These are phyloP conservation scores for Dalbergia oliveri DNA, from an alignment of 306 rosid species.

Conservation along the genomic window DNA sequence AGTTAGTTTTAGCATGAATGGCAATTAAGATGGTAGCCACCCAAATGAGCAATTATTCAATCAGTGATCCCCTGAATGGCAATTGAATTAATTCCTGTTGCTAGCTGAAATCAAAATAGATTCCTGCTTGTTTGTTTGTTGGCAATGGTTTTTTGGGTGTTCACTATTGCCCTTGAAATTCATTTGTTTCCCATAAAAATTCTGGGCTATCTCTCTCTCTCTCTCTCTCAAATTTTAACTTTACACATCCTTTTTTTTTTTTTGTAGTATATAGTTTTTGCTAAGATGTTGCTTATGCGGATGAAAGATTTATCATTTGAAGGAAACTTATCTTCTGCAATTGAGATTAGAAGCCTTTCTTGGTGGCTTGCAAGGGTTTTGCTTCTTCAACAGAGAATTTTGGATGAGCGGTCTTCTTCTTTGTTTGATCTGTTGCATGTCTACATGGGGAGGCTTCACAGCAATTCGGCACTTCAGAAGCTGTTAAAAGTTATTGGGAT, in stretches of 20 bases:
- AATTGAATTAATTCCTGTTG: neutral
- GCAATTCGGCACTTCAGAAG: conserved; percentile 68
- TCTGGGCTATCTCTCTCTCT: neutral
- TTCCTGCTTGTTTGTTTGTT: conserved; percentile 9
- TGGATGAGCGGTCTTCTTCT: conserved; percentile 83
- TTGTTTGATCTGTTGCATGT: conserved; percentile 81
- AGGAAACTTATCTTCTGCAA: conserved; percentile 46
- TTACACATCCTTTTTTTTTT: conserved; percentile 22
- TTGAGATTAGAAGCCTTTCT: conserved; percentile 68
- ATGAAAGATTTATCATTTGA: conserved; percentile 66
- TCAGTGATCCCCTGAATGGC: neutral
- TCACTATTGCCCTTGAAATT: neutral
- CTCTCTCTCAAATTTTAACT: neutral
- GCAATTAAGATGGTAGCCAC: neutral
- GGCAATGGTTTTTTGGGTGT: neutral
- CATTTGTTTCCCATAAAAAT: neutral
- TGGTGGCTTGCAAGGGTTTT: conserved; percentile 91
- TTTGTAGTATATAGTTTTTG: conserved; percentile 82
- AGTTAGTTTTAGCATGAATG: neutral
- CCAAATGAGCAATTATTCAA: neutral
- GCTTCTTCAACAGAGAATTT: conserved; percentile 81
- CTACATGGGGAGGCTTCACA: conserved; percentile 59
- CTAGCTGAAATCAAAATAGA: neutral
- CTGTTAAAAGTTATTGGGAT: conserved; percentile 71
- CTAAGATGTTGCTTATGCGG: conserved; percentile 82